Evolutionary conservation across 2,329 filamentous ascomycete species (phyloP), one percentile per base, ranked within the genome.

Genomic region (Incumbomyces delicatus): DNA sequence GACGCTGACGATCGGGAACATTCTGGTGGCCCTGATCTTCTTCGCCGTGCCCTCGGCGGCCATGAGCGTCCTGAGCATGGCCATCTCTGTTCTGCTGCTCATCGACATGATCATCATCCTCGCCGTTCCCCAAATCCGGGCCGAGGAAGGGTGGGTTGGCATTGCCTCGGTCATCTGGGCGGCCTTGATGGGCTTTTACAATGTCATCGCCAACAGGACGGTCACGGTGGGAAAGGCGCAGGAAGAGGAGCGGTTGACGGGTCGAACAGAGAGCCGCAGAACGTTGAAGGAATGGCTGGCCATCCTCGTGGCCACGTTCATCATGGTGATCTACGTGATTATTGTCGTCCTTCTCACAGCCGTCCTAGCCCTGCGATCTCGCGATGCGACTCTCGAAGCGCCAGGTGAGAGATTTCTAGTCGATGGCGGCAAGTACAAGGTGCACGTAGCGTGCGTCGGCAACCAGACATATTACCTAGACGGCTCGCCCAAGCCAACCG

Each of bases 131-230:
- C 77, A 79, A 53, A 76, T 90, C 13, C 77, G 90, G 12, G 72
- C 83, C 16, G 88, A 95, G 63, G 90, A 96, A 65, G 83, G 87
- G 29, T 94, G 88, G 83, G 81, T 92, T 1, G 92, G 92, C n/a
- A 84, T 92, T 46, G 80, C 78, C 8, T 92, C 85, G 35, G 84
- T 90, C 2, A 68, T 87, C 13, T 95, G 85, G 89, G 85, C 87
- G 14, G 72, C 87, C 2, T 54, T 92, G 38, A 86, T 94, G 61
- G 77, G 83, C 31, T 63, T 85, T 2, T 96, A 87, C 80, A 84
- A 84, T 18, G 72, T 95, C 16, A 58, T 83, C 7, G 85, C 83
- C 6, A 90, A 95, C 60, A 76, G 83, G 40, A 80, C 85, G 3
- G 92, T 98, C 7, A 77, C 84, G 58, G 94, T 87, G 84, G 92